Evolutionary conservation across 352 stramenopile genomes (phyloP), one percentile per base, ranked within the genome.

Genomic region (Globisporangium ultimum): DNA sequence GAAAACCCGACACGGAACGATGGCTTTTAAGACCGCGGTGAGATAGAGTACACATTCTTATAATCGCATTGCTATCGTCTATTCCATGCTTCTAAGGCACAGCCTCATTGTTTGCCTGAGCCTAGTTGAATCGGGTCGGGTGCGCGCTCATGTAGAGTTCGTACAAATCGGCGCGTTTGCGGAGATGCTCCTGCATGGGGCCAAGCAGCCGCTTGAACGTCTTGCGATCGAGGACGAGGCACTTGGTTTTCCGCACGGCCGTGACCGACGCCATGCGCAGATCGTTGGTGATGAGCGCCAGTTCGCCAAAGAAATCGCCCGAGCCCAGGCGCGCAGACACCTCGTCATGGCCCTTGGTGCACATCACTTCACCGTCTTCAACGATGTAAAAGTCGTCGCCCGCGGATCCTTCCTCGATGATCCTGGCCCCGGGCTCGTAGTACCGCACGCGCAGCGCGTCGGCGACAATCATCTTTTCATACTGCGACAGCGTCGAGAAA

Each of bases 121-220:
- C 40, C 36, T 22, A 53, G 21, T 53, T 12, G 24, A 42, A 53
- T 10, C 48, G 48, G 9, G 17, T 42, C 15, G 48, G 55, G 34
- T 54, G 34, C 5, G 56, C 46, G 53, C 63, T 77, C 78, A 89
- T 89, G 66, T 87, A 89, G 14, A 85, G 74, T 36, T 89, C 74
- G 64, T 90, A 90, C 18, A 88, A 65, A 43, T 81, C 74, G 9
- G 71, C 75, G 52, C 78, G 74, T 59, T 84, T 84, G 53, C 73
- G 72, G 20, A 97, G 76, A 54, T 97, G 92, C 48, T 96, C 88
- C 63, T 96, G 85, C 74, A 97, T 87, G 22, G 85, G 79, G 0
- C 89, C 89, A 28, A 96, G 68, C 47, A 97, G 71, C 6, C 88
- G 78, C 66, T 92, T 92, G 74, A 97, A 97, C 2, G 88, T 97